phyloP scores from a whole-genome alignment of 2,329 filamentous ascomycete species.

The Anthostomella pinea region DNA sequence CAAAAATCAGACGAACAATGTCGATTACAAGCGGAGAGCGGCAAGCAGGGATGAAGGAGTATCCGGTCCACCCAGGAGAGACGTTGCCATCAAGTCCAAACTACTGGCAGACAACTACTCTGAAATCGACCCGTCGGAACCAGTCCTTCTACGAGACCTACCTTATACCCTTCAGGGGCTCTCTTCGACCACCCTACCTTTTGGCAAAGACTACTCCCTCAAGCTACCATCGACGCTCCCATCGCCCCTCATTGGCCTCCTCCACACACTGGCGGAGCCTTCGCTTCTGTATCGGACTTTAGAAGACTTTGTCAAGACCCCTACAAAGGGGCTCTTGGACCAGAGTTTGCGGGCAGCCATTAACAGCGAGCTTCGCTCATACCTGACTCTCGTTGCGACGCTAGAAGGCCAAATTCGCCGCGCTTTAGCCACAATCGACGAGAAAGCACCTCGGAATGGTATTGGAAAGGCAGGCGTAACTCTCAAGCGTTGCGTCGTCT shows the following conservation, averaged over 20 bases:
- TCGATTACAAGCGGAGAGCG: slow-evolving; percentile 28
- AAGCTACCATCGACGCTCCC: slow-evolving; percentile 78
- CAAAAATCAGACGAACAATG: slow-evolving; percentile 16
- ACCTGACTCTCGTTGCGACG: slow-evolving; percentile 85
- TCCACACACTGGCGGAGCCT: slow-evolving; percentile 89
- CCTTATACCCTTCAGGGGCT: slow-evolving; percentile 92
- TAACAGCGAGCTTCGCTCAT: slow-evolving; percentile 78
- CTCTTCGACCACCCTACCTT: slow-evolving; percentile 80
- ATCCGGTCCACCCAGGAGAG: slow-evolving; percentile 35
- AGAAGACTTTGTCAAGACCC: slow-evolving; percentile 76
- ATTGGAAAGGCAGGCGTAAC: slow-evolving; percentile 88
- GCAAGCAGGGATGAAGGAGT: slow-evolving; percentile 18
- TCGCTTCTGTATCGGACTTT: slow-evolving; percentile 86
- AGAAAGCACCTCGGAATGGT: slow-evolving; percentile 62
- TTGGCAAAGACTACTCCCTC: slow-evolving; percentile 65
- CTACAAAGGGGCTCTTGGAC: slow-evolving; percentile 78
- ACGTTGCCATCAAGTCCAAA: slow-evolving; percentile 56
- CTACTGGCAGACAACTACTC: slow-evolving; percentile 55
- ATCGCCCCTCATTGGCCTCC: slow-evolving; percentile 77
- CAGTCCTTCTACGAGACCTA: slow-evolving; percentile 70
- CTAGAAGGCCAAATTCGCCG: slow-evolving; percentile 88
- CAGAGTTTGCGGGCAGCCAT: slow-evolving; percentile 91
- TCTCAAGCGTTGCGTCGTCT: slow-evolving; percentile 90
- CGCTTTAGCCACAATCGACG: slow-evolving; percentile 72
- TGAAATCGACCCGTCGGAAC: slow-evolving; percentile 61